These are phyloP conservation scores for Alternaria gansuensis DNA, from an alignment of 2,329 filamentous ascomycete species.

Conservation along the genomic window DNA sequence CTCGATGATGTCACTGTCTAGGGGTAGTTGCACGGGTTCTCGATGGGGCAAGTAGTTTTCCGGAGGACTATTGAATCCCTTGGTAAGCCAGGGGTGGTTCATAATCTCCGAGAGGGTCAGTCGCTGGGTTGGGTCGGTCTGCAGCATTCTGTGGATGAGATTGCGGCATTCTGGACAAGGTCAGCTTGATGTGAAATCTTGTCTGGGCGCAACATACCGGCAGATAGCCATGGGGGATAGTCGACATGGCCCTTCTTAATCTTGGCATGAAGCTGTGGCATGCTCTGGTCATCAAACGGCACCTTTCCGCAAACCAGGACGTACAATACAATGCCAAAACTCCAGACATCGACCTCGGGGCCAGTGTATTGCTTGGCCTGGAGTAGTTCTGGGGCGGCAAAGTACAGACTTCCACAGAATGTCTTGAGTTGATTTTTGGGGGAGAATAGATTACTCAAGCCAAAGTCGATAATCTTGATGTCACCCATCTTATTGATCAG, in stretches of 20 bases:
- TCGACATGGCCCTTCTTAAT: slow-evolving; percentile 98
- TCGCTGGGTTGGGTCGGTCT: slow-evolving; percentile 88
- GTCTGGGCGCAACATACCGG: slow-evolving; percentile 67
- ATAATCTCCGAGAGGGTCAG: slow-evolving; percentile 91
- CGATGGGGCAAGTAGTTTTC: slow-evolving; percentile 88
- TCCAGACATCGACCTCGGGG: slow-evolving; percentile 97
- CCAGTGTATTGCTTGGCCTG: slow-evolving; percentile 95
- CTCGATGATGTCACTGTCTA: slow-evolving; percentile 83
- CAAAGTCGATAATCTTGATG: slow-evolving; percentile 99
- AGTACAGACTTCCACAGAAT: slow-evolving; percentile 97
- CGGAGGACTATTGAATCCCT: slow-evolving; percentile 84
- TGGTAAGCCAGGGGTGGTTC: slow-evolving; percentile 94
- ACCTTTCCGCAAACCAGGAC: slow-evolving; percentile 98
- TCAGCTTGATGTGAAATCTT: slow-evolving; percentile 10
- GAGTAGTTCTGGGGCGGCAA: slow-evolving; percentile 92
- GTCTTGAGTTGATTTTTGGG: slow-evolving; percentile 88
- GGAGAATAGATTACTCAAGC: slow-evolving; percentile 93
- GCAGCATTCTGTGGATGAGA: slow-evolving; percentile 92
- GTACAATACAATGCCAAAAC: slow-evolving; percentile 97
- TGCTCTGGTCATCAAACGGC: slow-evolving; percentile 98
- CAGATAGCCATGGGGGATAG: slow-evolving; percentile 91
- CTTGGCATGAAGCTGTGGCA: slow-evolving; percentile 97
- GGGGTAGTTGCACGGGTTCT: slow-evolving; percentile 83
- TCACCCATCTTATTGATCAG: slow-evolving; percentile 98
- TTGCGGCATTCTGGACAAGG: slow-evolving; percentile 80